Percentiles rank a stretch among this genome's conserved stretches.
phyloP scores from a whole-genome alignment of 2,329 filamentous ascomycete genomes.

The Zalaria obscura region DNA sequence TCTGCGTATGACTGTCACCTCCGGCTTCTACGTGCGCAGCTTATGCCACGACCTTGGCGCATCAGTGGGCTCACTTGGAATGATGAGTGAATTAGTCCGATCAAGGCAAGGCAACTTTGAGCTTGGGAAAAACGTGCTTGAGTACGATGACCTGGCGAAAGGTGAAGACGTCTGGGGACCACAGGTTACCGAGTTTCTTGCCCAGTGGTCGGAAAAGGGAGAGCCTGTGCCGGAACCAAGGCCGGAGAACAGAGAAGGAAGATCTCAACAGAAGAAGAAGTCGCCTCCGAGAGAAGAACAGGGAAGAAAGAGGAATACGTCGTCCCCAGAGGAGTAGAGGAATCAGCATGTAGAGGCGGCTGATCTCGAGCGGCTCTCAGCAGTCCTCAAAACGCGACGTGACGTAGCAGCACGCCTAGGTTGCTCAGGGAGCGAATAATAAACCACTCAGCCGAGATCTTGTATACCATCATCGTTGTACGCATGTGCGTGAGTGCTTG shows the following conservation, averaged over 20 bases:
- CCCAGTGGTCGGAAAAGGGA: slow-evolving; percentile 2
- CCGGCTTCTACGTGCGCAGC: slow-evolving; percentile 91
- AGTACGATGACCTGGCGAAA: slow-evolving; percentile 60
- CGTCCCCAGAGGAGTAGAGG: not conserved
- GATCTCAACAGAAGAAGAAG: not conserved
- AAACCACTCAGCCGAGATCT: too few relatives aligned
- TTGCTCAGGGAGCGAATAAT: too few relatives aligned
- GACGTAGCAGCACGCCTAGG: too few relatives aligned
- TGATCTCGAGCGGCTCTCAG: too few relatives aligned
- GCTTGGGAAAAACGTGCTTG: slow-evolving; percentile 59
- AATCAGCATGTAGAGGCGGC: too few relatives aligned
- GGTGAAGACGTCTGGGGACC: slow-evolving; percentile 76
- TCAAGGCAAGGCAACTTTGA: slow-evolving; percentile 71
- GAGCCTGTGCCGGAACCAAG: not conserved
- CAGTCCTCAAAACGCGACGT: too few relatives aligned
- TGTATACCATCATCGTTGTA: too few relatives aligned
- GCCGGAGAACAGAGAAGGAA: not conserved
- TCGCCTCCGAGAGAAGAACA: not conserved
- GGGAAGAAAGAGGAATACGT: slow-evolving; percentile 3
- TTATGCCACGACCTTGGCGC: slow-evolving; percentile 83
- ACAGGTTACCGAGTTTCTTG: slow-evolving; percentile 34
- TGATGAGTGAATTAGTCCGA: slow-evolving; percentile 76
- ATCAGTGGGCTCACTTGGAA: slow-evolving; percentile 64
- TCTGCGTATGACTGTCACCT: slow-evolving; percentile 83
- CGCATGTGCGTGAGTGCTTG: too few relatives aligned